These are phyloP conservation scores for Hura crepitans DNA, from an alignment of 441 rosid species.

Conservation along the genomic window DNA sequence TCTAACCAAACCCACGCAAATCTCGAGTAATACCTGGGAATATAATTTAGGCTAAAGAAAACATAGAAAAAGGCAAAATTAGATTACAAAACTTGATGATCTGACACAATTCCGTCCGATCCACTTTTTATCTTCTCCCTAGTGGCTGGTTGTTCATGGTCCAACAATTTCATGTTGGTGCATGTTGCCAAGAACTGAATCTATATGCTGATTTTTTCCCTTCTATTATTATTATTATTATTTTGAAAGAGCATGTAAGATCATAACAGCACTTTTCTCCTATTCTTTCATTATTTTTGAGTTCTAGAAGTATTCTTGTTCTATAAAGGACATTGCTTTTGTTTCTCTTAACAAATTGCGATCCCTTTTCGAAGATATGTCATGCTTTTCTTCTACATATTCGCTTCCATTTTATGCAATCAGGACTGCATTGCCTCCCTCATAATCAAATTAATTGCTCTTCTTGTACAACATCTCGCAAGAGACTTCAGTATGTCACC, in stretches of 20 bases:
- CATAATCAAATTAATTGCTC: conserved; percentile 8
- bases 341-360: conserved; percentile 25
- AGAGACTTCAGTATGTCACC: conserved; percentile 23
- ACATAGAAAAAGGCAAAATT: neutral
- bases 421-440: conserved; percentile 26
- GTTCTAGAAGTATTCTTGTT: conserved; percentile 29
- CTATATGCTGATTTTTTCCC: conserved; percentile 26
- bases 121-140: conserved; percentile 18
- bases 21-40: neutral
- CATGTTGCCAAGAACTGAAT: conserved; percentile 45
- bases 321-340: conserved; percentile 27
- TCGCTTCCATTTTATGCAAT: conserved; percentile 24
- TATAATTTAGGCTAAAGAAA: neutral
- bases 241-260: conserved; percentile 25
- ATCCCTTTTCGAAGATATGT: conserved; percentile 39
- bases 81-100: neutral
- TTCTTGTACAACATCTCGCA: conserved; percentile 19
- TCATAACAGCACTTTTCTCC: conserved; percentile 24
- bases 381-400: conserved; percentile 40
- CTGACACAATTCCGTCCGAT: conserved; percentile 26
- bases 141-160: conserved; percentile 23
- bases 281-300: conserved; percentile 4
- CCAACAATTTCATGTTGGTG: conserved; percentile 46
- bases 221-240: neutral
- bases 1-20: no score